Evolutionary conservation across 768 basidiomycete genomes (phyloP), one percentile per base, ranked within the genome.

Genomic region (Cyathus striatus): DNA sequence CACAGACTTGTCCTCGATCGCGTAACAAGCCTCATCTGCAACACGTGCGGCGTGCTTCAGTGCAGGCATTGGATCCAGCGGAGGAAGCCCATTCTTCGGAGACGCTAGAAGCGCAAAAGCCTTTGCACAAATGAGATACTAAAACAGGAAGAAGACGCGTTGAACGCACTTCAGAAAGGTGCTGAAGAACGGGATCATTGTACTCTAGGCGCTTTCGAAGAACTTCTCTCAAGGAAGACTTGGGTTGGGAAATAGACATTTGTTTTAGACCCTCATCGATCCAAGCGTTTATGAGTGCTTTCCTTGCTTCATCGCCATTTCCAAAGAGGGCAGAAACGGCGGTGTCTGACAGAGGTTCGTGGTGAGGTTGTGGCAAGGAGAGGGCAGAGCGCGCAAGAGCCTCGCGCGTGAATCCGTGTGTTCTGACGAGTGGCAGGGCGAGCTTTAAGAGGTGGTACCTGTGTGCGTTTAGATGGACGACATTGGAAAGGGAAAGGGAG

Each of bases 321-420:
- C 89, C 89, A 61, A 90, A 92, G 5, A 91, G 65, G 5, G 83
- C 73, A 2, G 82, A 76, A 17, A 91, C 75, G 0, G 86, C 82
- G 0, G 69, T 63, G 44, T 90, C 87, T 1, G 81, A 74, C 17
- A 91, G 76, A 5, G 85, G 86, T 43, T 73, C 64, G 1, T 70
- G 18, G 52, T 80, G 81, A 0, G 64, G 68, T 46, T 64, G 56
- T 5, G 78, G 75, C 2, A 86, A 66, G 2, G 66, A 57, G 3
- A 86, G 69, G 5, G 75, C 86, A 17, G 87, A 80, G 38, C 66
- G 74, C 3, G 86, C 73, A 7, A 90, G 70, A 0, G 86, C 72
- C 22, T 78, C 69, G 16, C 88, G 77, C 9, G 88, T 83, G 58
- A 91, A 91, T 6, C 89, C 89, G 49, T 87, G 75, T 5, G 72